Conservation (phyloP, 768 basidiomycete species). For the Leucocoprinus leucothites region DNA sequence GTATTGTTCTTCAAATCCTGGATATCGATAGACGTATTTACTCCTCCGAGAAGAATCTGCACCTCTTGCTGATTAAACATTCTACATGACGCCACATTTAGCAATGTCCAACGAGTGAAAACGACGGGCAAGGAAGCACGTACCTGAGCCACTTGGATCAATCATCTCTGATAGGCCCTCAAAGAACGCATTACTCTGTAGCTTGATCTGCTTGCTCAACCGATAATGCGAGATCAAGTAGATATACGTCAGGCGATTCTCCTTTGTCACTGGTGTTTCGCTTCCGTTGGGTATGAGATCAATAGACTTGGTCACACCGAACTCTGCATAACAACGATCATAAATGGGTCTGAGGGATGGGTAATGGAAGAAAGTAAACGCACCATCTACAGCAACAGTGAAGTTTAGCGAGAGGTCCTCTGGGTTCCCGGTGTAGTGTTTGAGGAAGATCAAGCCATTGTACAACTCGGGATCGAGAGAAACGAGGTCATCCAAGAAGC, state of each 20-base stretch:
- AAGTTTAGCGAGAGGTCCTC: slow-evolving; percentile 92
- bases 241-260: slow-evolving; percentile 90
- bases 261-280: slow-evolving; percentile 80
- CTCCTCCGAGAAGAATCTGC: slow-evolving; percentile 87
- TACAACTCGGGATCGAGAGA: slow-evolving; percentile 93
- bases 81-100: slow-evolving; percentile 30
- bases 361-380: slow-evolving; percentile 19
- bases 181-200: slow-evolving; percentile 85
- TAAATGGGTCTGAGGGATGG: neutral
- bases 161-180: slow-evolving; percentile 92
- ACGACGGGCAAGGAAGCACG: slow-evolving; percentile 11
- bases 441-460: slow-evolving; percentile 87
- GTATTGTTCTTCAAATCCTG: slow-evolving; percentile 78
- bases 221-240: slow-evolving; percentile 86
- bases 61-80: slow-evolving; percentile 99
- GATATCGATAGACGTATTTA: slow-evolving; percentile 80
- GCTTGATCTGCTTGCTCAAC: slow-evolving; percentile 83
- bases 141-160: slow-evolving; percentile 85
- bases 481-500: slow-evolving; percentile 88
- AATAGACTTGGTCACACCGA: slow-evolving; percentile 71
- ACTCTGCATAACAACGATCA: slow-evolving; percentile 46
- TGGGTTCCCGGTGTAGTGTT: slow-evolving; percentile 82
- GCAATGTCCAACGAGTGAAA: neutral
- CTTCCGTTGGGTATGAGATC: slow-evolving; percentile 82
- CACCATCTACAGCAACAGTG: slow-evolving; percentile 83